phyloP scores from a whole-genome alignment of 805 yeast genomes.

The Candida insectalens region DNA sequence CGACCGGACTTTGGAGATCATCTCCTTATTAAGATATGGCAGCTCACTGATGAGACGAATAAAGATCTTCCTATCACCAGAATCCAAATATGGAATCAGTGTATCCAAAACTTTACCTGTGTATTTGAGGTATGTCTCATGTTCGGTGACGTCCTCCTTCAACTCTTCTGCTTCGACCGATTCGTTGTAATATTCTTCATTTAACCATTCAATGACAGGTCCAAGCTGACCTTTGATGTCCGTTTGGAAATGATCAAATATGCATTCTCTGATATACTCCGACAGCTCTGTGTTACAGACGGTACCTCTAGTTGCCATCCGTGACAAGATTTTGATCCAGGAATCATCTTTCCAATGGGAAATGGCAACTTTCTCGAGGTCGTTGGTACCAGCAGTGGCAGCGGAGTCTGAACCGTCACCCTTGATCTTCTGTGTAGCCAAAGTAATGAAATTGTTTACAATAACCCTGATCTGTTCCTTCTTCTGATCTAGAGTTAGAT shows the following conservation, averaged over 20 bases:
- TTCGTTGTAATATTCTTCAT: slow-evolving; percentile 78
- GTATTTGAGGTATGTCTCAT: slow-evolving; percentile 50
- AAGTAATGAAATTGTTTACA: slow-evolving; percentile 46
- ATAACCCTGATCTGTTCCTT: slow-evolving; percentile 47
- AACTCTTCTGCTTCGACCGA: slow-evolving; percentile 28
- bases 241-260: slow-evolving; percentile 63
- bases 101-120: slow-evolving; percentile 64
- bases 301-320: slow-evolving; percentile 80
- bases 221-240: slow-evolving; percentile 68
- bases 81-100: slow-evolving; percentile 75
- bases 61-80: slow-evolving; percentile 69
- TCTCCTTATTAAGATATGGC: slow-evolving; percentile 58
- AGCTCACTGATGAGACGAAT: slow-evolving; percentile 80
- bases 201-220: slow-evolving; percentile 80
- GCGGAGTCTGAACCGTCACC: slow-evolving; percentile 8
- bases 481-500: slow-evolving; percentile 43
- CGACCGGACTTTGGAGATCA: slow-evolving; percentile 58
- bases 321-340: slow-evolving; percentile 66
- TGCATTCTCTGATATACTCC: slow-evolving; percentile 54
- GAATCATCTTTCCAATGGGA: slow-evolving; percentile 49
- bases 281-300: slow-evolving; percentile 33
- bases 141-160: slow-evolving; percentile 6
- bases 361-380: slow-evolving; percentile 47
- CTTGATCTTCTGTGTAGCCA: slow-evolving; percentile 30
- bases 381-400: slow-evolving; percentile 3